phyloP scores from a whole-genome alignment of 768 basidiomycete species.

The Naganishia onofrii region DNA sequence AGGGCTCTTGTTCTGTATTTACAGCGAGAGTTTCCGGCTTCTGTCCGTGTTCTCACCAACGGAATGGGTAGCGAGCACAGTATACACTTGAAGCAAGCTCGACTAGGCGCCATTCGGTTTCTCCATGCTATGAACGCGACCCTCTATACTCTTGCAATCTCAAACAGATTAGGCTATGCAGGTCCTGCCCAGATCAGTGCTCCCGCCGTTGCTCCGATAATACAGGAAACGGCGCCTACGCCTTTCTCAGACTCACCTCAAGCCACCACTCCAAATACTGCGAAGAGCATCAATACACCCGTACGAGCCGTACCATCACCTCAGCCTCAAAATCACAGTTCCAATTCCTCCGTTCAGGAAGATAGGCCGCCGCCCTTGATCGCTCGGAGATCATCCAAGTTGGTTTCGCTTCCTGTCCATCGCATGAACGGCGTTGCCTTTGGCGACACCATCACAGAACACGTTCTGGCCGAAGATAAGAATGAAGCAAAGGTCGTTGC shows the following conservation, averaged over 20 bases:
- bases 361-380: slow-evolving; percentile 9
- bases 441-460: slow-evolving; percentile 11
- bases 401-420: slow-evolving; percentile 46
- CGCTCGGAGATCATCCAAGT: slow-evolving; percentile 26
- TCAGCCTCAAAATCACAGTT: slow-evolving; percentile 6
- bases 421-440: slow-evolving; percentile 31
- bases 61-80: slow-evolving; percentile 57
- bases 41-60: slow-evolving; percentile 44
- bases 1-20: slow-evolving; percentile 72
- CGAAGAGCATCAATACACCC: slow-evolving; percentile 27
- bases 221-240: slow-evolving; percentile 31
- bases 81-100: slow-evolving; percentile 48
- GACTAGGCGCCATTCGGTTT: slow-evolving; percentile 65
- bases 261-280: slow-evolving; percentile 13
- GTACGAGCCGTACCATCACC: slow-evolving; percentile 50
- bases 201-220: slow-evolving; percentile 51
- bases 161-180: slow-evolving; percentile 61
- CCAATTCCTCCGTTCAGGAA: not conserved
- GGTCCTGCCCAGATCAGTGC: slow-evolving; percentile 50
- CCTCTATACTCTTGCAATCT: slow-evolving; percentile 72
- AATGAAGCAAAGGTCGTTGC: slow-evolving; percentile 54
- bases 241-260: slow-evolving; percentile 32
- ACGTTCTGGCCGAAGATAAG: slow-evolving; percentile 36
- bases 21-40: slow-evolving; percentile 62
- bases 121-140: slow-evolving; percentile 78